Base-by-base conservation (phyloP, 345 rosid species). In the Lepidium africanum region DNA sequence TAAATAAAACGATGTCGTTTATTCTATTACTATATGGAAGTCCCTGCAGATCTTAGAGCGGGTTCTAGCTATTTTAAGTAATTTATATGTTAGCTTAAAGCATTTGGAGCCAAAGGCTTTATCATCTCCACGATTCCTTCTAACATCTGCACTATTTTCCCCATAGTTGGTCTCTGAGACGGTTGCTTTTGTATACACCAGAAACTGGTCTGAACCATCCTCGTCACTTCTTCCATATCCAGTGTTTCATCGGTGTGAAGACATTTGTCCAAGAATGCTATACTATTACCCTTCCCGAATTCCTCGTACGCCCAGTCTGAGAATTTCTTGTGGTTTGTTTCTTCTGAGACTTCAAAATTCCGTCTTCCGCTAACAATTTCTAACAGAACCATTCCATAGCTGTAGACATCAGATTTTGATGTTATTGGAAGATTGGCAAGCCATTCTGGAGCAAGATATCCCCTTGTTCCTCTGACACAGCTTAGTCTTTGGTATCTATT, bases 131-230 rank as follows among this genome's bases (percentile, higher is more conserved):
- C 25, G 32, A 82, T 75, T 59, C 92, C 86, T 61, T 87, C 90
- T 35, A 87, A 59, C 93, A 83, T 84, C 72, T 81, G 84, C 41
- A 85, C 86, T 14, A 87, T 83, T 58, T 63, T 82, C 33, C 87
- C 84, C 92, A 85, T 87, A 23, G 67, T 74, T 13, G 90, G 93
- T 38, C 88, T 80, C 39, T 69, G 78, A 2, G 72, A 69, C 12
- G 83, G 86, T 59, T 87, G 84, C 68, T 82, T 83, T 58, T 85
- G 87, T 39, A 85, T 72, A 74, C 90, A 85, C 88, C 93, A 87
- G 66, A 84, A 84, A 71, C 80, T 75, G 17, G 83, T 71, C 69
- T 67, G 59, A 48, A 85, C 77, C 77, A 80, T 84, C 38, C 87
- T 78, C 64, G 19, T 63, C 57, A 76, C 83, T 75, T 87, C 78